Evolutionary conservation across 805 yeast species (phyloP), one percentile per base, ranked within the genome.

Genomic region (Kluyveromyces wickerhamii): DNA sequence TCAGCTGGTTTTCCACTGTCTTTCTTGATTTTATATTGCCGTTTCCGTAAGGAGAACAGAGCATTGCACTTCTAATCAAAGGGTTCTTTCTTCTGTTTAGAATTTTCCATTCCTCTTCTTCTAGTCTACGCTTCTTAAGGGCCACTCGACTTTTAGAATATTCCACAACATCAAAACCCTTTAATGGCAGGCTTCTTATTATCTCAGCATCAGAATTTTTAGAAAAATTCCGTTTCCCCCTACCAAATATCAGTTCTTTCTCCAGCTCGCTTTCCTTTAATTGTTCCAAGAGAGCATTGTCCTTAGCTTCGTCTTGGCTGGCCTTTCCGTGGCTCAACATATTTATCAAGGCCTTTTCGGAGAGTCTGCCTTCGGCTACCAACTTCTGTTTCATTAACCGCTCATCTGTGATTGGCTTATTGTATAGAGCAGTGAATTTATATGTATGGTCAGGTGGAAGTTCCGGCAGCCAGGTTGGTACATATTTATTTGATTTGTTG

Each of bases 361-460:
- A 92, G 34, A 77, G 62, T 37, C 83, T 66, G 20, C 94, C 83
- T 54, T 89, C 96, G 33, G 76, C 77, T 2, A 85, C 88, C 34
- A 88, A 64, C 47, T 73, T 72, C 36, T 81, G 73, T 42, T 89
- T 67, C 36, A 89, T 67, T 38, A 71, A 64, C 43, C 79, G 74
- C 40, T 88, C 84, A 49, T 85, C 89, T 1, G 77, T 71, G 11
- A 77, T 59, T 14, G 78, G 66, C 16, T 73, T 64, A 37, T 77
- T 68, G 52, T 65, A 87, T 42, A 69, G 68, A 0, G 95, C 81
- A 0, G 95, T 82, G 37, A 77, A 72, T 56, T 74, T 77, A 54
- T 81, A 89, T 0, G 97, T 89, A 57, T 88, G 94, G 49, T 86
- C 95, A 0, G 97, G 95, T 1, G 98, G 98, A 19, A 89, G 66